A percentile compares a stretch with the other conserved stretches of the same genome.
These are phyloP conservation scores for Blastosporella zonata DNA, from an alignment of 1,284 basidiomycete species.

Conservation along the genomic window DNA sequence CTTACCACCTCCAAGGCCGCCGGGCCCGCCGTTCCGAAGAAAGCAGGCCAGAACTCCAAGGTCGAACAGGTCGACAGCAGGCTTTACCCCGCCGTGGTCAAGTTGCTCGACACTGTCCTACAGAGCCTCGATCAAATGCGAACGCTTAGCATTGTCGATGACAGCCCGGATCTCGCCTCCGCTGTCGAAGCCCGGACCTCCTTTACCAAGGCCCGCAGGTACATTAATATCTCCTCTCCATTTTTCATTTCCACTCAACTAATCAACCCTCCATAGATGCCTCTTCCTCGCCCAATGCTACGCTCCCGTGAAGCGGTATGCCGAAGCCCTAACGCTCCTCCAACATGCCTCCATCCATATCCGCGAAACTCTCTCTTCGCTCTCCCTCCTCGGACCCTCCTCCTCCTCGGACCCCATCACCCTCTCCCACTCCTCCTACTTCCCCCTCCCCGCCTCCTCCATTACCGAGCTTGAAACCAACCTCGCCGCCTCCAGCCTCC, in stretches of 20 bases:
- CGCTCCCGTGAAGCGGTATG: conserved; percentile 63
- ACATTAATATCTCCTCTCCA: not conserved
- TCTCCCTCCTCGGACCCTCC: conserved; percentile 37
- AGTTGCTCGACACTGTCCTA: conserved; percentile 81
- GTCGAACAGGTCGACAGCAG: conserved; percentile 59
- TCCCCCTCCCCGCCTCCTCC: conserved; percentile 44
- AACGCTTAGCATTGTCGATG: conserved; percentile 80
- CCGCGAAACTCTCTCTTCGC: conserved; percentile 58
- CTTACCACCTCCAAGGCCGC: conserved; percentile 35
- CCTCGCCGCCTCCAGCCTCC: conserved; percentile 47
- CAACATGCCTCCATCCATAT: conserved; percentile 69
- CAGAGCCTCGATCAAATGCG: conserved; percentile 84
- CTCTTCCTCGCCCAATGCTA: conserved; percentile 73
- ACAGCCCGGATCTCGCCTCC: conserved; percentile 76
- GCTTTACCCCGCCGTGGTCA: conserved; percentile 81
- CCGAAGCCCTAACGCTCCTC: conserved; percentile 65
- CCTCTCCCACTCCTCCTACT: conserved; percentile 46
- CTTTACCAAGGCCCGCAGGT: conserved; percentile 76
- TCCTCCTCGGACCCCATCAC: conserved; percentile 38
- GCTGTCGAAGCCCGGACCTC: conserved; percentile 75
- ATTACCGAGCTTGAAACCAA: conserved; percentile 51
- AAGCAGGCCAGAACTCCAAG: conserved; percentile 33
- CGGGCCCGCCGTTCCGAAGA: conserved; percentile 12
- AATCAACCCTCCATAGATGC: conserved; percentile 40
- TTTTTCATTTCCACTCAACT: conserved; percentile 5